Base-by-base conservation (phyloP, 805 yeast genomes). In the Saturnispora hagleri region DNA sequence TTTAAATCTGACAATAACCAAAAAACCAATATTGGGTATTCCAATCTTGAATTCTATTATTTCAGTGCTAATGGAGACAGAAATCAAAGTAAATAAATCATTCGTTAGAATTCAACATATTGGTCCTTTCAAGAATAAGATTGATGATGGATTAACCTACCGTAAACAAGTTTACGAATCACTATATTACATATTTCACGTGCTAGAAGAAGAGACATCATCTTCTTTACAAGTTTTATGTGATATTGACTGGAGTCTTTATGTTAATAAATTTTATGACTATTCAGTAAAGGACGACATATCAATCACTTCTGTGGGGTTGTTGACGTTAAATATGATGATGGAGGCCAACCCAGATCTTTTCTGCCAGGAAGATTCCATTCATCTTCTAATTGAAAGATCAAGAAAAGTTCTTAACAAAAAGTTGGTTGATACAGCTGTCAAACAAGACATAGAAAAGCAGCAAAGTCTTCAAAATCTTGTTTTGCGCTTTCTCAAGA, bases 81-180 rank as follows among this genome's bases (percentile, higher is more conserved):
- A 85, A 60, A 71, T 86, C 45, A 67, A 66, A 12, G 72, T 82
- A 1, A 77, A 76, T 56, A 76, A 74, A 33, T 76, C 77, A 52
- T 81, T 79, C 59, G 77, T 84, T 44, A 81, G 81, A 51, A 70
- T 74, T 18, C 82, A 88, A 34, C 84, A 83, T 46, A 86, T 89
- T 79, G 96, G 96, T 1, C 95, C 95, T 0, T 87, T 84, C 71
- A 86, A 86, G 62, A 90, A 86, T 62, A 81, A 81, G 55, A 77
- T 86, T 40, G 96, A 88, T 60, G 84, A 82, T 57, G 93, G 89
- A 0, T 70, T 86, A 40, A 88, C 81, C 53, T 77, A 80, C 53
- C 73, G 96, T 50, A 85, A 85, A 61, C 75, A 84, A 38, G 73
- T 86, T 6, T 85, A 82, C 63, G 95, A 87, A 60, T 68, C 82